A percentile compares a stretch with the other conserved stretches of the same genome.
phyloP scores from a whole-genome alignment of 805 yeast species.

The Grigorovia yakushimaensis region DNA sequence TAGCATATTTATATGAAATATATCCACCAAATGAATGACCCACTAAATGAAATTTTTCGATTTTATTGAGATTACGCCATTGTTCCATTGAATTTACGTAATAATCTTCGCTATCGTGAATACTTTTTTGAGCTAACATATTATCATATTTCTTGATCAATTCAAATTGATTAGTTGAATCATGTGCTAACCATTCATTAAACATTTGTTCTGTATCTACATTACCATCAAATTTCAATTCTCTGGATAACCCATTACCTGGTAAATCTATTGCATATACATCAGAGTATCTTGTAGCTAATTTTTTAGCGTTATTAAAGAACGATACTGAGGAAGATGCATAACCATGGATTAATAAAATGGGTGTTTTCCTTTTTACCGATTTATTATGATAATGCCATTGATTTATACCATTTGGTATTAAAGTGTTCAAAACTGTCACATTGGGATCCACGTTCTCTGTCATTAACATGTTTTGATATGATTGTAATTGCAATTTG shows the following conservation, averaged over 20 bases:
- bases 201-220: background rate
- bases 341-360: constrained; percentile 75
- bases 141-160: background rate
- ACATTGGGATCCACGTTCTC: background rate
- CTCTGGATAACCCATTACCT: constrained; percentile 54
- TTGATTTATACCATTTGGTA: constrained; percentile 20
- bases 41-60: constrained; percentile 50
- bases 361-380: constrained; percentile 20
- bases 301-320: constrained; percentile 52
- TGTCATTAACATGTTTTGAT: constrained; percentile 17
- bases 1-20: constrained; percentile 52
- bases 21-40: constrained; percentile 80
- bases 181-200: background rate
- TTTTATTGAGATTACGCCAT: constrained; percentile 45
- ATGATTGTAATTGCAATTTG: constrained; percentile 6
- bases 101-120: constrained; percentile 38
- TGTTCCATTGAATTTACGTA: constrained; percentile 50
- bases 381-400: constrained; percentile 23
- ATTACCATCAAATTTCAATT: background rate
- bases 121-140: background rate
- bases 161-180: background rate
- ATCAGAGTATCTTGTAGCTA: constrained; percentile 39
- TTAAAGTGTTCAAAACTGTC: constrained; percentile 9
- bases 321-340: constrained; percentile 85
- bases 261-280: constrained; percentile 62